phyloP scores from a whole-genome alignment of 805 yeast species.

The Millerozyma acaciae region DNA sequence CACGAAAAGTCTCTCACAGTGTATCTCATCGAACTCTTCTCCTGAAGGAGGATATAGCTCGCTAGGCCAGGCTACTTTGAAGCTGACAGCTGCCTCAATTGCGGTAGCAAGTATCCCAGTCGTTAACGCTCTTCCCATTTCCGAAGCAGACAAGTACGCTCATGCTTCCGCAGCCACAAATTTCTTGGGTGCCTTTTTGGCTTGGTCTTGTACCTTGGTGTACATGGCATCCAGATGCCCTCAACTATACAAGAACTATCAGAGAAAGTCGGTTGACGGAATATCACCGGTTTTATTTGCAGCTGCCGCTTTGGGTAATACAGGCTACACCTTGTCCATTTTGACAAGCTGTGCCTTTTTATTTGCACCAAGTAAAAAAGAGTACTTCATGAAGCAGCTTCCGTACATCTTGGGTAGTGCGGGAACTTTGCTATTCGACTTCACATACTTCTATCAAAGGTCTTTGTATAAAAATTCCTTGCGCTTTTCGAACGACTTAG shows the following conservation, averaged over 20 bases:
- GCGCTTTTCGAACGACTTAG: slow-evolving; percentile 17
- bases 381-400: slow-evolving; percentile 62
- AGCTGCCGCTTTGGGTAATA: slow-evolving; percentile 75
- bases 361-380: slow-evolving; percentile 26
- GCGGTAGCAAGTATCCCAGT: too few species aligned
- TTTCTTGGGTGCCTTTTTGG: too few species aligned
- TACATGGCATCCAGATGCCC: slow-evolving; percentile 82
- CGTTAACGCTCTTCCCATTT: too few species aligned
- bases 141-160: too few species aligned
- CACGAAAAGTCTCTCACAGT: too few species aligned
- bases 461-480: slow-evolving; percentile 26
- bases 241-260: slow-evolving; percentile 72
- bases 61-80: slow-evolving; percentile 3
- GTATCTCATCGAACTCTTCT: slow-evolving; percentile 9
- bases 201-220: slow-evolving; percentile 77
- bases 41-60: slow-evolving; percentile 15
- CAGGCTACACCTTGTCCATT: slow-evolving; percentile 73
- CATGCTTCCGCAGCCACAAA: too few species aligned
- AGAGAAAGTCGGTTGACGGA: slow-evolving; percentile 81
- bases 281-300: slow-evolving; percentile 75
- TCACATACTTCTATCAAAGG: slow-evolving; percentile 63
- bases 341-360: slow-evolving; percentile 56
- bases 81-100: slow-evolving; percentile 7
- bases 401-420: slow-evolving; percentile 84
- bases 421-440: slow-evolving; percentile 79